Base-by-base conservation (phyloP, 2,329 filamentous ascomycete species). In the Xylariaceae sp. region DNA sequence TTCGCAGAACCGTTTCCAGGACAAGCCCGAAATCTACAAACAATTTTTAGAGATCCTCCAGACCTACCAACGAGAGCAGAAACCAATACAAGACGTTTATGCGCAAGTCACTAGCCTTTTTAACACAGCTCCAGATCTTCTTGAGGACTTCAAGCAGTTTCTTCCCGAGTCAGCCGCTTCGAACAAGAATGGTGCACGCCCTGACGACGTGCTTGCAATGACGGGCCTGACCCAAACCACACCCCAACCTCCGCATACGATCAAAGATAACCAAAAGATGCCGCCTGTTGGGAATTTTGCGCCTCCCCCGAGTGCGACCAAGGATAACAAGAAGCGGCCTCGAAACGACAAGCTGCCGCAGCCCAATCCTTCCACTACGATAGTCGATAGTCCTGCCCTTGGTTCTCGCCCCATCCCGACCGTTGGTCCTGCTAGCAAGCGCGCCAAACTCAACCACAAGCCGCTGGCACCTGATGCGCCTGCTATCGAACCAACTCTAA, bases 61-160 rank as follows among this genome's bases (percentile, higher is more conserved):
- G 75, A 99, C 95, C 2, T 99, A 99, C 69, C 95, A 99, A 75
- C 87, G 95, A 55, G 95, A 99, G 74, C 96, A 95, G 50, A 98
- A 98, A 72, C 96, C 95, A 0, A 99, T 99, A 33, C 93, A 97
- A 73, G 95, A 99, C 74, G 95, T 99, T 3, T 99, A 99, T 73
- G 90, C 91, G 1, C 95, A 99, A 74, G 95, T 99, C 21, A 99
- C 96, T 0, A 90, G 89, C 28, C 80, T 99, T 1, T 99, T 99
- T 78, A 92, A 92, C 71, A 89, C 90, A 4, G 95, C 96, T 0
- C 94, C 94, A 4, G 95, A 99, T 75, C 85, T 99, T 11, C 80
- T 99, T 2, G 95, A 99, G 74, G 95, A 99, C 70, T 99, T 99
- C 73, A 99, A 99, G 74, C 95, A 99, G 71, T 99, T 99, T 66